Evolutionary conservation across 192 early-diverging fungal species (phyloP).

Genomic region (Coemansia sp.): DNA sequence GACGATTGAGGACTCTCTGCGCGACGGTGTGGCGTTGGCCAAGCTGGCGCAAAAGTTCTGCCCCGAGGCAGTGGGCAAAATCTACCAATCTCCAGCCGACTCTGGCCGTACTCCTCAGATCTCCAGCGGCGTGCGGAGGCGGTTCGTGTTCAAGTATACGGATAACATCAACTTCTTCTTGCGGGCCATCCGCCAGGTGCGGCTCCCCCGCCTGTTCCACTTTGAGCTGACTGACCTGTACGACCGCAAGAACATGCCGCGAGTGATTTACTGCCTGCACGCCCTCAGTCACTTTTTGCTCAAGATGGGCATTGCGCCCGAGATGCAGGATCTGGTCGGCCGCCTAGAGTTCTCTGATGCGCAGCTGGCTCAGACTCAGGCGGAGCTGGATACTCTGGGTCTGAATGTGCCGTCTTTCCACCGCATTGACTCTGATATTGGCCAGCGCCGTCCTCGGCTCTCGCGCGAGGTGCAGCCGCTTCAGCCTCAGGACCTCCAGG

Average conservation of each 20-base stretch:
- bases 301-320: constrained; percentile 79
- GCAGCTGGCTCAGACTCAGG: constrained; percentile 68
- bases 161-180: constrained; percentile 99
- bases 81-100: constrained; percentile 67
- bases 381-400: constrained; percentile 81
- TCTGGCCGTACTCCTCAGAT: not conserved
- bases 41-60: constrained; percentile 85
- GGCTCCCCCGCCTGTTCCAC: constrained; percentile 91
- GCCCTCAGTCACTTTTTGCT: constrained; percentile 94
- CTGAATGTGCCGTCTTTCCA: constrained; percentile 89
- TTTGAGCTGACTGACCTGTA: constrained; percentile 98
- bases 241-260: constrained; percentile 99
- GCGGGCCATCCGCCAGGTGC: constrained; percentile 73
- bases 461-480: constrained; percentile 55
- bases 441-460: constrained; percentile 39
- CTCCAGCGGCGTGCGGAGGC: constrained; percentile 49
- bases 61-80: constrained; percentile 81
- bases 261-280: constrained; percentile 98
- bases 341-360: constrained; percentile 86
- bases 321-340: constrained; percentile 93
- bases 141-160: constrained; percentile 91
- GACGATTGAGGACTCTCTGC: constrained; percentile 84
- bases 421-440: constrained; percentile 69
- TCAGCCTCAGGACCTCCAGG: constrained; percentile 35
- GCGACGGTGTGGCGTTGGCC: constrained; percentile 93